Conservation (phyloP, 768 basidiomycete species). For the Macrolepiota albuminosa region DNA sequence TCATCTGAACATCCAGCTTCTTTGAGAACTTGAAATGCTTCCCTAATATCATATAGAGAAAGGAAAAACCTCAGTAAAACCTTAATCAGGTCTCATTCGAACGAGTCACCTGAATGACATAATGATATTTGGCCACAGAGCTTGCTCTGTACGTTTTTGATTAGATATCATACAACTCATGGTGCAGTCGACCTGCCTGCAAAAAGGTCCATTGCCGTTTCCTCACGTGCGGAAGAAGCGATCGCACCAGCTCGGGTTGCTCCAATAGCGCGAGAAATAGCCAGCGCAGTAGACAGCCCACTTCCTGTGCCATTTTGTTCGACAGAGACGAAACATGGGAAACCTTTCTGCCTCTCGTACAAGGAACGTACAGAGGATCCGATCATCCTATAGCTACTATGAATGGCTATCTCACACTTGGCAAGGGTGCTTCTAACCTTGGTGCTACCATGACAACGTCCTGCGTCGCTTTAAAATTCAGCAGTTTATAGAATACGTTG, state of each 20-base stretch:
- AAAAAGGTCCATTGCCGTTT: slow-evolving; percentile 62
- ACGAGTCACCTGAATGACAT: slow-evolving; percentile 46
- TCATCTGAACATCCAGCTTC: slow-evolving; percentile 65
- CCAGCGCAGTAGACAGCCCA: slow-evolving; percentile 42
- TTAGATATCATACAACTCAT: not conserved
- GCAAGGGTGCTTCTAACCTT: slow-evolving; percentile 28
- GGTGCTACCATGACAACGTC: slow-evolving; percentile 68
- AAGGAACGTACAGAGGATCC: slow-evolving; percentile 60
- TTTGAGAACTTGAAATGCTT: slow-evolving; percentile 57
- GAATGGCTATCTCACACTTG: not conserved
- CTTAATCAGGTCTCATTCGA: not conserved
- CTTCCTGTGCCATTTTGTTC: slow-evolving; percentile 56
- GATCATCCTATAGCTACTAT: slow-evolving; percentile 44
- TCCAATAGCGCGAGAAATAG: slow-evolving; percentile 53
- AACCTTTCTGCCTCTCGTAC: slow-evolving; percentile 55
- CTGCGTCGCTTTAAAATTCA: slow-evolving; percentile 47
- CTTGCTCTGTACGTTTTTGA: slow-evolving; percentile 40
- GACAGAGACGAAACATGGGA: slow-evolving; percentile 61
- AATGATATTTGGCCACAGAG: slow-evolving; percentile 65
- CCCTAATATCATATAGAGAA: slow-evolving; percentile 25
- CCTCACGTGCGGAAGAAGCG: slow-evolving; percentile 55
- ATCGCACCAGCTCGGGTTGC: slow-evolving; percentile 63
- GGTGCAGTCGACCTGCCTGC: slow-evolving; percentile 28
- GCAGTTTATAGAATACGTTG: slow-evolving; percentile 57
- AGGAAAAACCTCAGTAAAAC: not conserved